These are phyloP conservation scores for Datura wrightii DNA, from an alignment of 257 asterid genomes.

Conservation along the genomic window DNA sequence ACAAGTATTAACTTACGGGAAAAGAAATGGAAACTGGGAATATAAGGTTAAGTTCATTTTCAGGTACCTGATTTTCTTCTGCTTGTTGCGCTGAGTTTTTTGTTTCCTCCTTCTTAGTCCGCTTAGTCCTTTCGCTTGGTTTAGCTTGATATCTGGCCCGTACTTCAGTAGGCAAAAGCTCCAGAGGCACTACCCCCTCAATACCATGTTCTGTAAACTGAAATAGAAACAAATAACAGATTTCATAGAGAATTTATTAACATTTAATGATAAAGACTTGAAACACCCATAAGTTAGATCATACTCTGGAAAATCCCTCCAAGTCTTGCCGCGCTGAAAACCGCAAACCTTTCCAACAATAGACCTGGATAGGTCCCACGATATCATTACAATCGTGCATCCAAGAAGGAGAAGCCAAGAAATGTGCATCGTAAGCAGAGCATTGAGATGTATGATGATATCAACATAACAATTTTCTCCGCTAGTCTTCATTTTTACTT, in stretches of 20 bases:
- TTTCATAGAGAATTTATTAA: constrained; percentile 18
- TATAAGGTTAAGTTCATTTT: not conserved
- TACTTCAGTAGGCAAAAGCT: constrained; percentile 73
- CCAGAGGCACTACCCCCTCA: constrained; percentile 96
- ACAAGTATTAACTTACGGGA: not conserved
- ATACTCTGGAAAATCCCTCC: constrained; percentile 94
- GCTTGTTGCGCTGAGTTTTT: constrained; percentile 62
- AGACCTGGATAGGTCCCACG: constrained; percentile 60
- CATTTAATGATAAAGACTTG: constrained; percentile 17
- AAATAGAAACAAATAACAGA: constrained; percentile 28
- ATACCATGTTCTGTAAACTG: constrained; percentile 97
- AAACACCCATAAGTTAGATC: constrained; percentile 35
- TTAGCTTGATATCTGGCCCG: constrained; percentile 87
- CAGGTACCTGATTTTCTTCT: constrained; percentile 79
- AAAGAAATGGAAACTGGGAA: not conserved
- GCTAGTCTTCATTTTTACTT: not conserved
- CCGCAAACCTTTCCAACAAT: constrained; percentile 98
- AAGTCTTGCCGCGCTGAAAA: constrained; percentile 97
- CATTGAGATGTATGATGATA: constrained; percentile 16
- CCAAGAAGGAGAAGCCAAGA: constrained; percentile 17
- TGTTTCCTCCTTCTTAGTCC: constrained; percentile 84
- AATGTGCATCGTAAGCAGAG: not conserved
- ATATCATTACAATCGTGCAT: constrained; percentile 9
- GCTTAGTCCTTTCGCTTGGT: constrained; percentile 79
- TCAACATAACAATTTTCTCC: not conserved